A percentile compares a stretch with the other conserved stretches of the same genome.
Conservation (phyloP, 495 filamentous ascomycete species). For the Darksidea phi region DNA sequence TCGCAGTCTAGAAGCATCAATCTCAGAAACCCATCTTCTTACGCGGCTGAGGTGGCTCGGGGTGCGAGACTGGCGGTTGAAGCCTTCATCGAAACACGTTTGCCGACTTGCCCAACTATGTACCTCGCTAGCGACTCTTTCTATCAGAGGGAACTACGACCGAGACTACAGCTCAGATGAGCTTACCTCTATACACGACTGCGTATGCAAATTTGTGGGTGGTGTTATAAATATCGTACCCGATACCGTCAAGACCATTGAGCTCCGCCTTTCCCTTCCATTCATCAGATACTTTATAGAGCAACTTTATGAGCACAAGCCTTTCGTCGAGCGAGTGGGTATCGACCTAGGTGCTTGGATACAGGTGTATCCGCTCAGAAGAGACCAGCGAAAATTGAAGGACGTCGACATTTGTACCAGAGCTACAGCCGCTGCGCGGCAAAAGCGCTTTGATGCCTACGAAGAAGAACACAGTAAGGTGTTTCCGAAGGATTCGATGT, state of each 20-base stretch:
- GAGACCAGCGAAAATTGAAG: not conserved
- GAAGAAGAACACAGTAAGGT: not conserved
- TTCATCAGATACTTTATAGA: conserved; percentile 11
- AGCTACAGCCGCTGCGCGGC: not conserved
- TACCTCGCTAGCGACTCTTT: conserved; percentile 5
- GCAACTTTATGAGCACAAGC: not conserved
- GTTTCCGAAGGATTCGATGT: not conserved
- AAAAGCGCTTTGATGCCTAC: not conserved
- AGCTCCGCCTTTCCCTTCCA: conserved; percentile 7
- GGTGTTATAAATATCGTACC: conserved; percentile 1
- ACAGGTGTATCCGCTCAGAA: conserved; percentile 22
- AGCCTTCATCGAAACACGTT: not conserved
- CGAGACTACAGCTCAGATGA: not conserved
- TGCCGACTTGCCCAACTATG: not conserved
- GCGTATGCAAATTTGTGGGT: conserved; percentile 8
- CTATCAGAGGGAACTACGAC: conserved; percentile 11
- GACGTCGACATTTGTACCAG: not conserved
- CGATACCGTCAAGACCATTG: conserved; percentile 5
- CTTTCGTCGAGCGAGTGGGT: conserved; percentile 12
- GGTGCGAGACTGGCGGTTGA: conserved; percentile 1
- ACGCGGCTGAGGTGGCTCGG: conserved; percentile 23
- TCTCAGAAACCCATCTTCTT: not conserved
- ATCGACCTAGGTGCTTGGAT: conserved; percentile 29
- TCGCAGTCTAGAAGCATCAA: not conserved
- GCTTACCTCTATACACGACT: not conserved